A percentile compares a stretch with the other conserved stretches of the same genome.
phyloP scores from a whole-genome alignment of 148 eudicot genomes.

The Euryodendron excelsum region DNA sequence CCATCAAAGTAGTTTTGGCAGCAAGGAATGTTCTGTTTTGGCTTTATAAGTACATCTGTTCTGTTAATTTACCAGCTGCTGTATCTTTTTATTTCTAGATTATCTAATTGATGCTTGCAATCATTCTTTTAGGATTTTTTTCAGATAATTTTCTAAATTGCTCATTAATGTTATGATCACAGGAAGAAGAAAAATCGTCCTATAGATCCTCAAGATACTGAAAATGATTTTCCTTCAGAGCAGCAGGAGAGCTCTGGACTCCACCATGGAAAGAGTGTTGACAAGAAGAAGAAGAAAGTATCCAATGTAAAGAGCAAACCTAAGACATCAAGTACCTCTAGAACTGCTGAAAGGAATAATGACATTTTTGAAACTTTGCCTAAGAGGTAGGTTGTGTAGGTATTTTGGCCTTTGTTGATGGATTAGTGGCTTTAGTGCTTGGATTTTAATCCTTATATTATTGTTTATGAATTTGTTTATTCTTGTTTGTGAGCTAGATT shows the following conservation, averaged over 20 bases:
- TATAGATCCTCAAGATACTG: constrained; percentile 25
- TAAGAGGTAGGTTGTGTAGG: constrained; percentile 29
- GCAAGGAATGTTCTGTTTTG: background rate
- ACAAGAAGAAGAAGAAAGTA: constrained; percentile 34
- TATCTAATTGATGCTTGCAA: constrained; percentile 3
- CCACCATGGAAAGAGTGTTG: constrained; percentile 15
- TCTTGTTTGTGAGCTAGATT: constrained; percentile 5
- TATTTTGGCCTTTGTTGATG: background rate
- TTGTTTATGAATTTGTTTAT: background rate
- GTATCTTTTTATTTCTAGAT: background rate
- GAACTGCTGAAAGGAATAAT: constrained; percentile 19
- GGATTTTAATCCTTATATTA: background rate
- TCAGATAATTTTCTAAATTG: background rate
- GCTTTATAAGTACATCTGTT: background rate
- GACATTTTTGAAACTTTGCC: constrained; percentile 22
- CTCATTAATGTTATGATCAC: constrained; percentile 14
- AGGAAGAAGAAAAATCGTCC: constrained; percentile 60
- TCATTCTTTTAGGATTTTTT: background rate
- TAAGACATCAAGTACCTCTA: constrained; percentile 23
- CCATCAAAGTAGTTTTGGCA: constrained; percentile 1
- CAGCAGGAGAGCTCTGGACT: constrained; percentile 19
- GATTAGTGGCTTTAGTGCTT: background rate
- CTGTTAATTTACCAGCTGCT: background rate
- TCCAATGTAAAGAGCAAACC: constrained; percentile 20
- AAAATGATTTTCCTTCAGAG: constrained; percentile 26